Percentiles rank a stretch among this genome's conserved stretches.
Evolutionary conservation across 495 filamentous ascomycete species (phyloP).

Genomic region (Zalerion maritima): DNA sequence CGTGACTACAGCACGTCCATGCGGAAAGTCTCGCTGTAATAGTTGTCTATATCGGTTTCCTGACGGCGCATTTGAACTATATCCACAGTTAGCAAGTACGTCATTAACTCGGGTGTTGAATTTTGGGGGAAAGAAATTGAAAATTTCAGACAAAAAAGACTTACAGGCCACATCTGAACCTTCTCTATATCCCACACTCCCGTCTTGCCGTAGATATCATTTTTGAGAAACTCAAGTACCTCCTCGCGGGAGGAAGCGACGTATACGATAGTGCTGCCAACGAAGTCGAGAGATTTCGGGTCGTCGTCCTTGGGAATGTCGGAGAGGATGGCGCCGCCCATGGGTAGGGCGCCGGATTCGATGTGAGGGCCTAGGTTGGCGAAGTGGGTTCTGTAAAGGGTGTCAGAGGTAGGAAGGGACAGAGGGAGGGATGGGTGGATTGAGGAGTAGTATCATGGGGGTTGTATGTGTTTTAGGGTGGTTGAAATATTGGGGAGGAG

Average conservation of each 20-base stretch:
- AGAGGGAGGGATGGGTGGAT: too few relatives aligned
- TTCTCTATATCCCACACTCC: slow-evolving; percentile 79
- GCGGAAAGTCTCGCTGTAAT: not conserved
- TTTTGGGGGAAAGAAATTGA: too few relatives aligned
- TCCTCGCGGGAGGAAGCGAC: slow-evolving; percentile 52
- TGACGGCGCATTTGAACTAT: slow-evolving; percentile 26
- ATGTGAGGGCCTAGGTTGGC: slow-evolving; percentile 27
- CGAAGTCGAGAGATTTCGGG: slow-evolving; percentile 41
- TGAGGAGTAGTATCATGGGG: too few relatives aligned
- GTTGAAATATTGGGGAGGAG: too few relatives aligned
- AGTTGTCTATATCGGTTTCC: slow-evolving; percentile 14
- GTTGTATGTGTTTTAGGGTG: too few relatives aligned
- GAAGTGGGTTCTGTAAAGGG: slow-evolving; percentile 38
- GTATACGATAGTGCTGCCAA: slow-evolving; percentile 53
- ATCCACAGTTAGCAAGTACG: too few relatives aligned
- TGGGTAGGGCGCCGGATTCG: slow-evolving; percentile 33
- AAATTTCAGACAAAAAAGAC: too few relatives aligned
- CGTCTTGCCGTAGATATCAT: slow-evolving; percentile 54
- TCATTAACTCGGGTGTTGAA: slow-evolving; percentile 5
- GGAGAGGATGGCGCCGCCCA: slow-evolving; percentile 58
- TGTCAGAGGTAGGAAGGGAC: too few relatives aligned
- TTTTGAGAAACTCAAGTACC: slow-evolving; percentile 46
- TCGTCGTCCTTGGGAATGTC: slow-evolving; percentile 49
- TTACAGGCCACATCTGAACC: slow-evolving; percentile 35
- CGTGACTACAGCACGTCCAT: too few relatives aligned